Base-by-base conservation (phyloP, 768 basidiomycete genomes). In the Trametopsis cervina region DNA sequence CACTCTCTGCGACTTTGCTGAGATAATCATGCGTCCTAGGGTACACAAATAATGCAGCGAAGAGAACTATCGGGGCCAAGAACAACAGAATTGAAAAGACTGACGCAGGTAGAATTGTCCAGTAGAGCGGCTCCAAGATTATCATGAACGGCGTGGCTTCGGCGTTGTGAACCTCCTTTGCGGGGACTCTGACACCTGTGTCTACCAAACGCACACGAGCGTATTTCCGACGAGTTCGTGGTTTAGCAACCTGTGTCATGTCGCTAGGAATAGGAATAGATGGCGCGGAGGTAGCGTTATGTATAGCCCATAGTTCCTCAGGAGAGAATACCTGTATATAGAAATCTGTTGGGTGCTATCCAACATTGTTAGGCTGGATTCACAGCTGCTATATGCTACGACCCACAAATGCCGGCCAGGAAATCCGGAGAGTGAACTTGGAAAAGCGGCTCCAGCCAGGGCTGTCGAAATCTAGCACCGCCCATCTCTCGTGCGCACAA, bases 101-200 rank as follows among this genome's bases (percentile, higher is more conserved):
- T 0, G 80, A 74, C 15, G 69, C 68, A 7, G 84, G 84, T 23
- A 87, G 60, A 20, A 81, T 61, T 13, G 78, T 80, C n/a, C 79
- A 57, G 46, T 76, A 70, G 1, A 80, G 62, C 22, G 80, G 85
- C 55, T 87, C 85, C 38, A 86, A 58, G 17, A 69, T 62, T 13
- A 85, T 54, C 47, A 71, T 60, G 53, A 85, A 69, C 2, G 81
- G 70, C 4, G 85, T 71, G 0, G 59, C 66, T 12, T 57, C 43
- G 4, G 42, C 22, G 45, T 50, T 13, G 55, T 38, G 24, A 56
- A 51, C 53, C 54, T 35, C 53, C 47, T 46, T 55, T 24, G 26
- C 51, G 53, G 78, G 78, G 1, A 70, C 69, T 50, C 67, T 69
- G 23, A 85, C 68, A 25, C 81, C 80, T 2, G 71, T 69, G 60